Evolutionary conservation across 78 protist genomes (phyloP), one percentile per base, ranked within the genome.

Genomic region (Ministeria vibrans): DNA sequence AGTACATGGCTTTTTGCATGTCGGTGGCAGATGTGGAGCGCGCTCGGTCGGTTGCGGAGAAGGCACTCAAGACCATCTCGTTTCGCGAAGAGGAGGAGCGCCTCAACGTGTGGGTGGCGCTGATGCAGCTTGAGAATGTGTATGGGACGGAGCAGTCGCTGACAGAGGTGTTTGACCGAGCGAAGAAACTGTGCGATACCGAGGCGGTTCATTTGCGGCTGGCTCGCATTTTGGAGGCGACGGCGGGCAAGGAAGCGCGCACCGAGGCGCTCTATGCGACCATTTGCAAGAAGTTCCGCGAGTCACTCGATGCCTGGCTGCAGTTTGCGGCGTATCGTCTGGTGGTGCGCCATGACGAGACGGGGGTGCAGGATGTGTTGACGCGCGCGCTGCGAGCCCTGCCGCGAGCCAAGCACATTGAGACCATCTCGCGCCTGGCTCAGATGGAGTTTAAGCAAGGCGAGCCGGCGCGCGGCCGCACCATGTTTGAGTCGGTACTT

Each of bases 31-130:
- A 96, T 55, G 74, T 92, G 49, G 93, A 89, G 30, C 34, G 85
- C 43, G 98, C 99, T 18, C 78, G 98, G 22, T 86, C 62, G 30
- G 85, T 96, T 15, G 95, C 87, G 39, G 94, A 93, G 77, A 75
- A 91, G 27, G 97, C 97, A 0, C 80, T 96, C 27, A 86, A 85
- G 77, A 74, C 83, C 11, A 89, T 78, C 55, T 23, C 59, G 42
- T 64, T 44, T 34, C 46, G 83, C 18, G 83, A 93, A 64, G 91
- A 77, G 49, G 9, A 39, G 0, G 97, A 92, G 83, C 80, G 77
- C 64, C n/a, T 86, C 80, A 96, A 97, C 85, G 83, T 97, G 41
- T 96, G 96, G 96, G 86, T 84, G 32, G 97, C 98, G 30, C 39
- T 73, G 41, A 78, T 94, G 84, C 96, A 97, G 73, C 83, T 97